Base-by-base conservation (phyloP, 176 grass and related monocot species). In the Aechmea fasciata region DNA sequence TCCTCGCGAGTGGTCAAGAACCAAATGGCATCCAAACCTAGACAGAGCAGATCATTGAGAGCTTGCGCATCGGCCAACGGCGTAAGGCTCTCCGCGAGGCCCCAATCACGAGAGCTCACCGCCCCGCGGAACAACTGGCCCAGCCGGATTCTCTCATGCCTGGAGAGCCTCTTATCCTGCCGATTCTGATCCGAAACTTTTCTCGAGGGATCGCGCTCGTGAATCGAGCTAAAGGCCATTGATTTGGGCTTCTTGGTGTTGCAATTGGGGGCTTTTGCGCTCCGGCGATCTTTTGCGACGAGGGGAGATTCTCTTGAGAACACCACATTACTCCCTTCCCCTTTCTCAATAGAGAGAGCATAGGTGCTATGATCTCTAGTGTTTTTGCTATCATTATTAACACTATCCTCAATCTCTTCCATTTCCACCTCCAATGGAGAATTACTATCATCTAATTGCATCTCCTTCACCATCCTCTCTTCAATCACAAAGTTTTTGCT, bases 11-110 rank as follows among this genome's bases (percentile, higher is more conserved):
- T 81, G 0, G 69, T 85, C 75, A 99, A 77, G 84, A 99, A 99
- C 94, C 94, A 99, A 65, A 99, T 93, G 0, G 89, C 81, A 51
- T 99, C 94, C 0, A 99, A 84, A 0, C 84, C 94, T 13, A 93
- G 79, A 0, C 94, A 99, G 33, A 99, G 82, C 77, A 87, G 66
- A 52, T 99, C 94, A 13, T 99, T 99, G 51, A 99, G 94, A 15
- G 84, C 84, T 12, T 90, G 94, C 0, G 59, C 69, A 70, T 99
- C 94, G 2, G 94, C 89, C 57, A 6, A 75, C 53, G 62, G 24
- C 12, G 93, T 74, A 64, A 99, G 69, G 28, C 69, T 73, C 73
- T 93, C 77, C 0, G 89, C 87, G 15, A 75, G 71, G 54, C 67
- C 82, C 84, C 90, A 99, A 47, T 99, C 84, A 4, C 85, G 84